Conservation (phyloP, 768 basidiomycete species). For the Albatrellus ellisii region DNA sequence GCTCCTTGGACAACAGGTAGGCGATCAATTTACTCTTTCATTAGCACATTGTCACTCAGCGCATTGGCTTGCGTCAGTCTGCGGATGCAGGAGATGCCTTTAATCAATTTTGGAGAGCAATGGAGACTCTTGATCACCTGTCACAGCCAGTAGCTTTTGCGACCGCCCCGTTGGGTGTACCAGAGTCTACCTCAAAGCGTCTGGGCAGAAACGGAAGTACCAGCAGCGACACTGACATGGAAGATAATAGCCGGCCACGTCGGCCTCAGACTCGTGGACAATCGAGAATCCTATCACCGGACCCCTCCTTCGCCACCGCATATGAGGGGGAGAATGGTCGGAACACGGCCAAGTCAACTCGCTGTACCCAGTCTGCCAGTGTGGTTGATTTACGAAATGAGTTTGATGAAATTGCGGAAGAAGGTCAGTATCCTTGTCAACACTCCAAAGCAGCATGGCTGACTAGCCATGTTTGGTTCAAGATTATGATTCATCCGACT, state of each 20-base stretch:
- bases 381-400: constrained; percentile 26
- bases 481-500: constrained; percentile 58
- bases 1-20: constrained; percentile 68
- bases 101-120: constrained; percentile 81
- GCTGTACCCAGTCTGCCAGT: constrained; percentile 8
- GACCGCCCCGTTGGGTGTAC: constrained; percentile 54
- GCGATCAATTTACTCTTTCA: not conserved
- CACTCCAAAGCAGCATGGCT: not conserved
- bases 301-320: constrained; percentile 15
- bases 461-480: not conserved
- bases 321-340: constrained; percentile 13
- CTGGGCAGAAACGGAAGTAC: constrained; percentile 36
- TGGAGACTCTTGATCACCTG: constrained; percentile 81
- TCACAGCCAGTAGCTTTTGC: constrained; percentile 76
- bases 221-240: constrained; percentile 56
- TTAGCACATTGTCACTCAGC: constrained; percentile 3
- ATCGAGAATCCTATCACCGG: constrained; percentile 18
- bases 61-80: constrained; percentile 11
- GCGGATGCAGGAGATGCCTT: constrained; percentile 72
- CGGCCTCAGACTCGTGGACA: constrained; percentile 27
- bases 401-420: constrained; percentile 52
- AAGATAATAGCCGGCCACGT: constrained; percentile 40
- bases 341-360: constrained; percentile 7
- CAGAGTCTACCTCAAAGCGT: constrained; percentile 20
- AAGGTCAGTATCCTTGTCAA: constrained; percentile 30